Conservation (phyloP, 2,329 filamentous ascomycete genomes). For the Grosmannia huntii region DNA sequence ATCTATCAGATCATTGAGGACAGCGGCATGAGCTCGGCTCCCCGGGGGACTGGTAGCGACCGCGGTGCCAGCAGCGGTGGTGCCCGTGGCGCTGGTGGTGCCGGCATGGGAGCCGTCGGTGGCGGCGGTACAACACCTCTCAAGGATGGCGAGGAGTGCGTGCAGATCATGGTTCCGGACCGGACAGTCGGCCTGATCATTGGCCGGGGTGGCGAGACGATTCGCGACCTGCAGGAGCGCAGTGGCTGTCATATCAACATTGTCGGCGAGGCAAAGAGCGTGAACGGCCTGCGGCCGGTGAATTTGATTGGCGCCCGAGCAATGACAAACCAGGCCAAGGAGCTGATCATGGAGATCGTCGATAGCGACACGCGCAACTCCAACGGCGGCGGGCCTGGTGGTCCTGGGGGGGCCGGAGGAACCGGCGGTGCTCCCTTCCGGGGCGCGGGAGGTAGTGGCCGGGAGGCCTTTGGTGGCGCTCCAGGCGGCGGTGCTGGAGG, state of each 20-base stretch:
- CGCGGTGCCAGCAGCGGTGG: background rate
- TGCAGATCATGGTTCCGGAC: constrained; percentile 91
- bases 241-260: constrained; percentile 96
- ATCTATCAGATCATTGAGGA: constrained; percentile 85
- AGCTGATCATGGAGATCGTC: constrained; percentile 85
- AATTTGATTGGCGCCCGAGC: constrained; percentile 74
- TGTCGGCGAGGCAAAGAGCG: constrained; percentile 81
- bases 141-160: constrained; percentile 69
- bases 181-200: constrained; percentile 88
- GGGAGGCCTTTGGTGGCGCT: constrained; percentile 4
- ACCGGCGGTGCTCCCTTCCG: constrained; percentile 21
- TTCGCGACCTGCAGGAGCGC: constrained; percentile 79
- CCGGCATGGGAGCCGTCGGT: constrained; percentile 20
- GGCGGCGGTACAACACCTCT: constrained; percentile 32
- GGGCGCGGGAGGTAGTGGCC: background rate
- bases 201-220: constrained; percentile 85
- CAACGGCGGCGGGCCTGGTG: constrained; percentile 9
- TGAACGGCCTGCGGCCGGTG: constrained; percentile 79
- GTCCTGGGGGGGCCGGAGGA: constrained; percentile 20
- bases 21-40: constrained; percentile 47
- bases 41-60: constrained; percentile 5
- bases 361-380: constrained; percentile 67
- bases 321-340: constrained; percentile 66
- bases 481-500: constrained; percentile 21
- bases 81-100: constrained; percentile 16